Conservation (phyloP, 805 yeast species). For the Myxozyma nipponensis region DNA sequence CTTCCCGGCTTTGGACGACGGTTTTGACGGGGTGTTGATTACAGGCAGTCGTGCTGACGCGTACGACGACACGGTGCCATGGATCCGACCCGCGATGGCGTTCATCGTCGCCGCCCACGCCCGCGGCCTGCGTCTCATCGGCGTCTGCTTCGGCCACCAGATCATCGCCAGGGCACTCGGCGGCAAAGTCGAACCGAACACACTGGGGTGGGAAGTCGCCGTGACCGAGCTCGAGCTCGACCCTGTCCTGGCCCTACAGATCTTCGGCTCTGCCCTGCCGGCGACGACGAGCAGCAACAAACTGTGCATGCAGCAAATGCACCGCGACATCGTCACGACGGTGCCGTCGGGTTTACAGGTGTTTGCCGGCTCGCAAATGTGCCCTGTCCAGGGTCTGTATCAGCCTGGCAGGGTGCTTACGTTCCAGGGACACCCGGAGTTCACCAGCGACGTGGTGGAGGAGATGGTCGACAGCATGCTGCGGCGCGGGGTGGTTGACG, state of each 20-base stretch:
- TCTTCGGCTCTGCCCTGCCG: slow-evolving; percentile 25
- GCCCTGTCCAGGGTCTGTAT: slow-evolving; percentile 65
- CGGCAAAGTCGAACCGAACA: slow-evolving; percentile 53
- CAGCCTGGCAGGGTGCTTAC: slow-evolving; percentile 53
- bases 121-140: slow-evolving; percentile 41
- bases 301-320: slow-evolving; percentile 52
- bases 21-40: slow-evolving; percentile 36
- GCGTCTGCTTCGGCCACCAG: slow-evolving; percentile 89
- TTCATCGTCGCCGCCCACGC: slow-evolving; percentile 24
- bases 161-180: slow-evolving; percentile 65
- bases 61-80: background rate
- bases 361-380: slow-evolving; percentile 54
- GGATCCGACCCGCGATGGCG: slow-evolving; percentile 38
- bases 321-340: slow-evolving; percentile 52
- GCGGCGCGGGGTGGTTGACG: slow-evolving; percentile 6
- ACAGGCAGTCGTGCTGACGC: slow-evolving; percentile 32
- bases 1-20: slow-evolving; percentile 31
- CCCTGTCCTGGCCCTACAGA: slow-evolving; percentile 37
- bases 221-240: slow-evolving; percentile 49
- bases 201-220: slow-evolving; percentile 72
- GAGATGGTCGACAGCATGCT: slow-evolving; percentile 30
- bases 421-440: slow-evolving; percentile 92
- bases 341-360: slow-evolving; percentile 35
- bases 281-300: background rate
- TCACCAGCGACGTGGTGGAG: slow-evolving; percentile 39